Base-by-base conservation (phyloP, 768 basidiomycete species). In the Collybiopsis confluens region DNA sequence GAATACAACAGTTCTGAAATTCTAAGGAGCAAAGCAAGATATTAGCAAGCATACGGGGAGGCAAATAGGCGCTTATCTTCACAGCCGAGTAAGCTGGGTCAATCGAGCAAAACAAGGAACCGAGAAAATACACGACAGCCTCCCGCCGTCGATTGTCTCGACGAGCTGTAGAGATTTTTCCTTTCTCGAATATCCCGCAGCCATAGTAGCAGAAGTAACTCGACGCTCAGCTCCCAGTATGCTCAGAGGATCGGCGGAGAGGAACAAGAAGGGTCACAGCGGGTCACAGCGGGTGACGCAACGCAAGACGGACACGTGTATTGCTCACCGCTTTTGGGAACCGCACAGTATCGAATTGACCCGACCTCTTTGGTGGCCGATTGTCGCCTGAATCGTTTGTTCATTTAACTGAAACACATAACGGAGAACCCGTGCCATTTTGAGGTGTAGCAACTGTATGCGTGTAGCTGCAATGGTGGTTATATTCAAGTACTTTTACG, bases 301-400 rank as follows among this genome's bases (percentile, higher is more conserved):
- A 52, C 50, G 38, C n/a, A 30, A 33, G 41, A 45, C 50, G 50
- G 21, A 52, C 50, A 52, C 50, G 50, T 52, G 38, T 38, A 30
- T 24, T 43, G 23, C 48, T 37, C 48, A 36, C 38, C 20, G 21
- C n/a, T 11, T 38, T 4, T 2, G 24, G 42, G 16, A 16, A 11
- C 5, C 16, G 6, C 30, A 13, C 30, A 33, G n/a, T n/a, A n/a
- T 26, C 45, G 45, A 46, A 30, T 46, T 46, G 45, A 46, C 45
- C 45, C 45, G 30, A 46, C 30, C 16, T 20, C 10, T 28, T 21
- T 36, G 16, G 36, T n/a, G 24, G 20, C 24, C 38, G 38, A 50
- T 46, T 18, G 30, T 21, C 3, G 15, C n/a, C n/a, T 16, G 4
- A n/a, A 37, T 42, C 37, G 50, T 52, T 41, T 38, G 37, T 43